A percentile compares a stretch with the other conserved stretches of the same genome.
phyloP scores from a whole-genome alignment of 116 monocot genomes.

The Trichopus zeylanicus region DNA sequence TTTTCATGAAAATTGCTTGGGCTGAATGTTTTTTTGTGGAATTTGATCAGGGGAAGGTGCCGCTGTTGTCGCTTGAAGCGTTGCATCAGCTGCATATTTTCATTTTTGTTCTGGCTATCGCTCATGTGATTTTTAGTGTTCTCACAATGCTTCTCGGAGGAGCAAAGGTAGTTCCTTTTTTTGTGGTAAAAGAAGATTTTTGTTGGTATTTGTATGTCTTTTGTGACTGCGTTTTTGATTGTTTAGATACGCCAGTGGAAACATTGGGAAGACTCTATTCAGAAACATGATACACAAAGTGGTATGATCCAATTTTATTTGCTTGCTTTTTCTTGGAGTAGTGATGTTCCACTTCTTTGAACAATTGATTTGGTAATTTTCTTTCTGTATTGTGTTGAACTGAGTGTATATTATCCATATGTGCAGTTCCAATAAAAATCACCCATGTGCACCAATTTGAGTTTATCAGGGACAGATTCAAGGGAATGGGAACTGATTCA shows the following conservation, averaged over 20 bases:
- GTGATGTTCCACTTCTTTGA: neutral
- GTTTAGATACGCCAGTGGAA: constrained; percentile 49
- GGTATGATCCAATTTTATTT: constrained; percentile 18
- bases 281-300: constrained; percentile 16
- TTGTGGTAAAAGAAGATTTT: too few relatives aligned
- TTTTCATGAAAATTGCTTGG: too few relatives aligned
- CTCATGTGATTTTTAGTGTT: constrained; percentile 63
- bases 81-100: constrained; percentile 72
- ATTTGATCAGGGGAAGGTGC: constrained; percentile 75
- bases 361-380: neutral
- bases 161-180: constrained; percentile 58
- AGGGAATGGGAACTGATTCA: constrained; percentile 23
- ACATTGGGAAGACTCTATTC: constrained; percentile 36
- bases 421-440: constrained; percentile 18
- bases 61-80: constrained; percentile 54
- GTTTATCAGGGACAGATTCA: constrained; percentile 34
- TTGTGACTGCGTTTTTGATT: neutral
- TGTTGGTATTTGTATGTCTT: too few relatives aligned
- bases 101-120: constrained; percentile 65
- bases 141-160: constrained; percentile 63
- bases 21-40: too few relatives aligned
- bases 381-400: too few relatives aligned
- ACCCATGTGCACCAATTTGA: constrained; percentile 26
- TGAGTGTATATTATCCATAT: too few relatives aligned
- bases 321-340: neutral